A percentile compares a stretch with the other conserved stretches of the same genome.
These are phyloP conservation scores for Lasiodiplodia hormozganensis DNA, from an alignment of 2,329 filamentous ascomycete species.

Conservation along the genomic window DNA sequence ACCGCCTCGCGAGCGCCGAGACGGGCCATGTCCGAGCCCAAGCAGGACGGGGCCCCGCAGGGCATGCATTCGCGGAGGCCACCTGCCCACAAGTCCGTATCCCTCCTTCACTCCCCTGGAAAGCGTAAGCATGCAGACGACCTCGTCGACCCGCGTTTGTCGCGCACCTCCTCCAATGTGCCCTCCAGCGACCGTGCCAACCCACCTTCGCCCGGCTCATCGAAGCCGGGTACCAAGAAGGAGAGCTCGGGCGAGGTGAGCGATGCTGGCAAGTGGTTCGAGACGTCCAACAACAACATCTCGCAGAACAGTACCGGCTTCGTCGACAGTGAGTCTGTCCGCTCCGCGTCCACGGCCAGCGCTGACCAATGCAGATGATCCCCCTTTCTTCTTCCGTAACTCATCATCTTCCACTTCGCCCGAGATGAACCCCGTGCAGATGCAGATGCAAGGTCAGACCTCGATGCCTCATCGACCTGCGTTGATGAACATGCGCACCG, in stretches of 20 bases:
- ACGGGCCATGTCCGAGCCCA: constrained; percentile 12
- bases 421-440: constrained; percentile 36
- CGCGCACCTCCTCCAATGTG: constrained; percentile 21
- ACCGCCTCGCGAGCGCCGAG: neutral
- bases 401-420: constrained; percentile 55
- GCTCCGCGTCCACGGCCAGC: neutral
- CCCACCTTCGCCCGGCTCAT: constrained; percentile 50
- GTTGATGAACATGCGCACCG: constrained; percentile 48
- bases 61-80: constrained; percentile 49
- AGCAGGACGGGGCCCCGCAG: neutral
- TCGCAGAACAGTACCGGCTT: constrained; percentile 37
- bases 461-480: constrained; percentile 34
- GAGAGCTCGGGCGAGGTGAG: constrained; percentile 59
- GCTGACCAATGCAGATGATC: constrained; percentile 43
- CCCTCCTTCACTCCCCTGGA: constrained; percentile 50
- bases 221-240: constrained; percentile 42
- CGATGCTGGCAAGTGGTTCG: constrained; percentile 60
- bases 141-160: neutral
- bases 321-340: constrained; percentile 33
- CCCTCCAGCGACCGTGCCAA: constrained; percentile 36
- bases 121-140: constrained; percentile 1
- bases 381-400: constrained; percentile 54
- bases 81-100: constrained; percentile 55
- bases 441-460: constrained; percentile 35
- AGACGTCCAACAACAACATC: constrained; percentile 58